Evolutionary conservation across 345 rosid species (phyloP).

Genomic region (Gossypium raimondii): DNA sequence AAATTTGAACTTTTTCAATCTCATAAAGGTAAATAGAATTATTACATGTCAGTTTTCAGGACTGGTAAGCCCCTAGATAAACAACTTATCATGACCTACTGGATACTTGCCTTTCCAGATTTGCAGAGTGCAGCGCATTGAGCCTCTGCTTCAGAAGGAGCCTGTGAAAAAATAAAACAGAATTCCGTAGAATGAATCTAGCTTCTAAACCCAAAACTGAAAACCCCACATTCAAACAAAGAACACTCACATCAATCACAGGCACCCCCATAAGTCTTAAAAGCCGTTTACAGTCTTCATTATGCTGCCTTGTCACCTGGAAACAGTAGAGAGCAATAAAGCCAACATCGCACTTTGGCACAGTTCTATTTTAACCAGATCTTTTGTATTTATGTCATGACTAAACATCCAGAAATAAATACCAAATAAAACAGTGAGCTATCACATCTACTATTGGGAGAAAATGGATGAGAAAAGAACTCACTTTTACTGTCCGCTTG

Average conservation of each 20-base stretch:
- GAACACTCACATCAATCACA: constrained; percentile 62
- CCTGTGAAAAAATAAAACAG: constrained; percentile 40
- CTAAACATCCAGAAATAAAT: background rate
- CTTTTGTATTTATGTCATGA: background rate
- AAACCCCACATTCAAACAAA: constrained; percentile 3
- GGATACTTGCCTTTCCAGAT: constrained; percentile 60
- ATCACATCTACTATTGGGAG: background rate
- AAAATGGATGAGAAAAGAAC: background rate
- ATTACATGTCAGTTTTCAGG: background rate
- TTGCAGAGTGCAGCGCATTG: constrained; percentile 93
- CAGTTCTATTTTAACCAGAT: background rate
- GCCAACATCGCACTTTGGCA: background rate
- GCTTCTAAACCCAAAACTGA: background rate
- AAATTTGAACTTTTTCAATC: background rate
- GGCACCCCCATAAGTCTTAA: constrained; percentile 90
- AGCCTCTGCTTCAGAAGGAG: constrained; percentile 93
- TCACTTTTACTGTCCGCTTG: constrained; percentile 86
- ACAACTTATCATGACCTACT: constrained; percentile 2
- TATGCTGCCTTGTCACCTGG: constrained; percentile 86
- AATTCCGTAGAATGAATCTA: background rate
- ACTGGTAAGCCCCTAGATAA: background rate
- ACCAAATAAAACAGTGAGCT: background rate
- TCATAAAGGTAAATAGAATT: background rate
- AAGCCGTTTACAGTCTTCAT: constrained; percentile 90
- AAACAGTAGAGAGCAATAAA: constrained; percentile 17